phyloP scores from a whole-genome alignment of 106 monocot species.

The Dendrobium huoshanense region DNA sequence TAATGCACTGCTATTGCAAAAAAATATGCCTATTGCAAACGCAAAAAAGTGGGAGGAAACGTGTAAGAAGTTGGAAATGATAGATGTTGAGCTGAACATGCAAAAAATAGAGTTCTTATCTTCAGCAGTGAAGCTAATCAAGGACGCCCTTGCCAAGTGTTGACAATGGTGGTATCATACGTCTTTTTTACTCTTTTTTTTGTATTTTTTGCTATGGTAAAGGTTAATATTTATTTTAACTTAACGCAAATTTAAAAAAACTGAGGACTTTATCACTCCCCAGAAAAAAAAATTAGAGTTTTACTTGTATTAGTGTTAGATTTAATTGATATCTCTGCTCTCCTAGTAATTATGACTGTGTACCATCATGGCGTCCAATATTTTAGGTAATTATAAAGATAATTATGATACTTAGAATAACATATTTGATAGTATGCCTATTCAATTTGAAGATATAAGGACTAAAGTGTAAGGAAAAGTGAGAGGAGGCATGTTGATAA shows the following conservation, averaged over 20 bases:
- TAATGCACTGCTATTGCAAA: neutral
- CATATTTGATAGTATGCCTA: neutral
- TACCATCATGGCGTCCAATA: neutral
- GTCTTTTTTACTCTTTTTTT: neutral
- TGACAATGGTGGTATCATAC: neutral
- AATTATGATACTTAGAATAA: neutral
- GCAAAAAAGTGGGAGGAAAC: neutral
- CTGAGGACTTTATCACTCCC: neutral
- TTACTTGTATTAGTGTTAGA: neutral
- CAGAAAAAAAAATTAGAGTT: neutral
- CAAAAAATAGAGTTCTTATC: neutral
- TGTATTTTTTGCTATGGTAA: neutral
- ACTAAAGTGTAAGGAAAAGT: neutral
- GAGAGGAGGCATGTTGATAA: neutral
- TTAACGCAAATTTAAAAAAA: neutral
- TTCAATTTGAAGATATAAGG: neutral
- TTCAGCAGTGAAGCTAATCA: neutral
- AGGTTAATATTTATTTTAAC: neutral
- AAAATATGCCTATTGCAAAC: neutral
- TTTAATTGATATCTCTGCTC: neutral
- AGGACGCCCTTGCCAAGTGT: neutral
- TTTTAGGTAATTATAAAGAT: neutral
- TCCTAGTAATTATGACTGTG: neutral
- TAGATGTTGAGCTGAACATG: neutral
- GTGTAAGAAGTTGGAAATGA: slow-evolving; percentile 2